These are phyloP conservation scores for Fusarium tuaranense DNA, from an alignment of 2,329 filamentous ascomycete species.

Conservation along the genomic window DNA sequence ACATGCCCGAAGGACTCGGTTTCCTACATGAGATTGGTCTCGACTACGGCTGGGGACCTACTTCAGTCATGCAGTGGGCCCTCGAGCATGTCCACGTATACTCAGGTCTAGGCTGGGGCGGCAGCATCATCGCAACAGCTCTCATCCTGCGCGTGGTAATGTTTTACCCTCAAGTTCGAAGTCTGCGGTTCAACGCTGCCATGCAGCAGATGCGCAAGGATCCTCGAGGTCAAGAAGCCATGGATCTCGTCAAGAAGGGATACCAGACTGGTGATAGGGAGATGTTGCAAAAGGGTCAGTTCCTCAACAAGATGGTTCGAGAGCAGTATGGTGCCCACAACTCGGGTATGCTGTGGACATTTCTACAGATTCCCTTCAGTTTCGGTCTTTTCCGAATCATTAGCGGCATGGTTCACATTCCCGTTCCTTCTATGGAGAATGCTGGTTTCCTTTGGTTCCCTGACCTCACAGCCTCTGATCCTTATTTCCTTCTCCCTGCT, in stretches of 20 bases:
- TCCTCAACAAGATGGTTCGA: conserved; percentile 51
- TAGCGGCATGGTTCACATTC: conserved; percentile 78
- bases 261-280: conserved; percentile 57
- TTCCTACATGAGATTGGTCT: conserved; percentile 86
- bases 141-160: conserved; percentile 73
- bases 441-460: conserved; percentile 82
- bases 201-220: conserved; percentile 68
- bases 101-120: conserved; percentile 84
- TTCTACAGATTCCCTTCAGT: conserved; percentile 72
- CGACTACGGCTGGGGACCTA: conserved; percentile 87
- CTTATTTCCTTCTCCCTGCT: conserved; percentile 79
- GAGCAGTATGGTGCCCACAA: conserved; percentile 52
- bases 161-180: conserved; percentile 68
- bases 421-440: conserved; percentile 81
- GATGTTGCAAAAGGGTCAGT: conserved; percentile 51
- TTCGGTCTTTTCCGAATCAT: conserved; percentile 85
- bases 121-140: conserved; percentile 74
- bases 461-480: conserved; percentile 82
- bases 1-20: conserved; percentile 80
- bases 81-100: conserved; percentile 88
- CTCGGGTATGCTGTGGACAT: conserved; percentile 51
- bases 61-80: conserved; percentile 77
- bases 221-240: conserved; percentile 62
- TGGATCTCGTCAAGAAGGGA: conserved; percentile 63
- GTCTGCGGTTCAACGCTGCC: conserved; percentile 60